Evolutionary conservation across 495 filamentous ascomycete genomes (phyloP).

Genomic region (Podospora pseudocomata): DNA sequence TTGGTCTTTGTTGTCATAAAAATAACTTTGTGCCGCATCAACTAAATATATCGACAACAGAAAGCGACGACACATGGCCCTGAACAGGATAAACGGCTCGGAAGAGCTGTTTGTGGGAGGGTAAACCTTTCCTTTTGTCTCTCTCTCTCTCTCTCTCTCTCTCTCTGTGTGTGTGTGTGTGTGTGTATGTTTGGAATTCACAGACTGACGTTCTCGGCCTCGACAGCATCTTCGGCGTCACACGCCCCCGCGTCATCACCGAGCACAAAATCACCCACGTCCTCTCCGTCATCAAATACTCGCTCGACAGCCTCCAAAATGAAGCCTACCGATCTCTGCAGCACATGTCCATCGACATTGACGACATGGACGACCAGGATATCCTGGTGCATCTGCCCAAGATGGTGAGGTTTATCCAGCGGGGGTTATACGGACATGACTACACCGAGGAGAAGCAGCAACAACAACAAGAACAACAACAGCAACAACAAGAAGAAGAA

Average conservation of each 20-base stretch:
- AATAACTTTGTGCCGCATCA: background rate
- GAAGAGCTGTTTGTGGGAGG: conserved; percentile 79
- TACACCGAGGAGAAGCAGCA: background rate
- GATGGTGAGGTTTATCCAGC: conserved; percentile 77
- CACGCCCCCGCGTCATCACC: conserved; percentile 60
- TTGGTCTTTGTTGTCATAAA: too few relatives aligned
- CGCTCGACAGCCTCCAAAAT: conserved; percentile 32
- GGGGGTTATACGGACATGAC: conserved; percentile 52
- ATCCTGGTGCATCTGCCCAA: conserved; percentile 73
- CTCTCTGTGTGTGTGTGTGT: too few relatives aligned
- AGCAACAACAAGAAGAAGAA: background rate
- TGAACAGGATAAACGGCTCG: conserved; percentile 58
- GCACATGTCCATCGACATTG: conserved; percentile 75
- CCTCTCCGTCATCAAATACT: conserved; percentile 65
- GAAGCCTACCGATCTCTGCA: conserved; percentile 50
- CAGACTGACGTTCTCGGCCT: too few relatives aligned
- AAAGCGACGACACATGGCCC: conserved; percentile 27
- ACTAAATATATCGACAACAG: background rate
- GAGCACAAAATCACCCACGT: conserved; percentile 82
- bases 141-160: too few relatives aligned
- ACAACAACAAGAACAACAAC: too few relatives aligned
- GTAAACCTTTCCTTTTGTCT: conserved; percentile 45
- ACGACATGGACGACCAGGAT: conserved; percentile 85
- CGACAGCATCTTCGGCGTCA: conserved; percentile 70
- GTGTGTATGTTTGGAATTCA: too few relatives aligned